Evolutionary conservation across 202 grass and related monocot species (phyloP).

Genomic region (Dendrocalamus latiflorus): DNA sequence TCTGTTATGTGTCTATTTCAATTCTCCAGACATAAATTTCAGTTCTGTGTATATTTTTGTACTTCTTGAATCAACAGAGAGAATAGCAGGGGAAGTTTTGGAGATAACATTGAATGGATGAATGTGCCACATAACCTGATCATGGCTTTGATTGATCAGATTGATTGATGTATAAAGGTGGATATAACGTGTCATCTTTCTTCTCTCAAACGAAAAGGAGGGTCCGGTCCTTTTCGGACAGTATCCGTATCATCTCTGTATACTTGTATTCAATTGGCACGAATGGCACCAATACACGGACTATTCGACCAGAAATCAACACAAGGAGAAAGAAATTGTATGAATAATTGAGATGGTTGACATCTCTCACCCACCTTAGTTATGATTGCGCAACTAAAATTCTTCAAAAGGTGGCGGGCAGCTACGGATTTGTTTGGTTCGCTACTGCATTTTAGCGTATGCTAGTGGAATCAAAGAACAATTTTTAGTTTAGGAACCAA

Average conservation of each 20-base stretch:
- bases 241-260: not conserved
- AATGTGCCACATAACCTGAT: slow-evolving; percentile 19
- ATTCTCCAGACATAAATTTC: not conserved
- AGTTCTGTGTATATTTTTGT: no score
- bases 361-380: not conserved
- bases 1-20: not conserved
- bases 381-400: not conserved
- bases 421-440: not conserved
- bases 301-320: not conserved
- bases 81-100: not conserved
- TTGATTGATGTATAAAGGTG: slow-evolving; percentile 2
- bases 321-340: not conserved
- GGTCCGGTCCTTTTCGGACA: not conserved
- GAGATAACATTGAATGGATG: not conserved
- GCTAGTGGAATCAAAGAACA: not conserved
- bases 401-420: not conserved
- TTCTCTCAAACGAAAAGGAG: not conserved
- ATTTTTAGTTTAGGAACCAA: not conserved
- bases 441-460: not conserved
- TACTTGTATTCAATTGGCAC: not conserved
- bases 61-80: not conserved
- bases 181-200: not conserved
- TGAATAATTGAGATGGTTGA: not conserved
- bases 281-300: not conserved
- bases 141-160: not conserved